Conservation (phyloP, 306 rosid species). For the Inga leiocalycina region DNA sequence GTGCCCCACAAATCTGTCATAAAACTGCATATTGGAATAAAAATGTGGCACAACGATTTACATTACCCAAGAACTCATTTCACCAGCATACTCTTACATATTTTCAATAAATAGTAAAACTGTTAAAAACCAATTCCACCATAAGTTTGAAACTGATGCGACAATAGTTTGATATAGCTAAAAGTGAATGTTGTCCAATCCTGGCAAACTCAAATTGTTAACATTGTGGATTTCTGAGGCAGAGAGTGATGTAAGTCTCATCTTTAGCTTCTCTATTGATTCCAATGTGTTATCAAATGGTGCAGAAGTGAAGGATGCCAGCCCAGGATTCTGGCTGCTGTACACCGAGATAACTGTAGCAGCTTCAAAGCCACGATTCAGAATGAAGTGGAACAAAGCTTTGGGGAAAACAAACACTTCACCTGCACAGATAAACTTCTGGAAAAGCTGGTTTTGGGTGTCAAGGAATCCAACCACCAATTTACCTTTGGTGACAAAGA, state of each 20-base stretch:
- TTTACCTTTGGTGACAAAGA: constrained; percentile 57
- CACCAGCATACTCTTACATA: neutral
- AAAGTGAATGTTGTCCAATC: constrained; percentile 32
- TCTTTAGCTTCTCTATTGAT: constrained; percentile 41
- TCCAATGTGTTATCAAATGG: constrained; percentile 37
- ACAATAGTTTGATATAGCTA: neutral
- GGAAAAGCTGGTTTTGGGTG: constrained; percentile 57
- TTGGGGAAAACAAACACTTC: constrained; percentile 77
- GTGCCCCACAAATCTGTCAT: neutral
- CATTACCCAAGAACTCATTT: constrained; percentile 6
- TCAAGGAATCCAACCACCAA: constrained; percentile 62
- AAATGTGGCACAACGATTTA: constrained; percentile 12
- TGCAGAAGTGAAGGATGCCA: constrained; percentile 32
- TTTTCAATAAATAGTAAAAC: constrained; percentile 21
- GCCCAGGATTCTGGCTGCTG: constrained; percentile 78
- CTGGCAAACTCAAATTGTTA: constrained; percentile 18
- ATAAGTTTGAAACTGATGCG: neutral
- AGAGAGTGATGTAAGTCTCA: constrained; percentile 43
- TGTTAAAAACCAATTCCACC: constrained; percentile 1
- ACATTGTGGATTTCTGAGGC: constrained; percentile 17
- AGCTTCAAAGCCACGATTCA: constrained; percentile 48
- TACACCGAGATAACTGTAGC: constrained; percentile 60
- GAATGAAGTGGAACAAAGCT: constrained; percentile 67
- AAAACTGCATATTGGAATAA: constrained; percentile 15
- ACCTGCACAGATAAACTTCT: constrained; percentile 42